Percentiles rank a stretch among this genome's conserved stretches.
Conservation (phyloP, 73 alveolate species). For the Paramecium caudatum region DNA sequence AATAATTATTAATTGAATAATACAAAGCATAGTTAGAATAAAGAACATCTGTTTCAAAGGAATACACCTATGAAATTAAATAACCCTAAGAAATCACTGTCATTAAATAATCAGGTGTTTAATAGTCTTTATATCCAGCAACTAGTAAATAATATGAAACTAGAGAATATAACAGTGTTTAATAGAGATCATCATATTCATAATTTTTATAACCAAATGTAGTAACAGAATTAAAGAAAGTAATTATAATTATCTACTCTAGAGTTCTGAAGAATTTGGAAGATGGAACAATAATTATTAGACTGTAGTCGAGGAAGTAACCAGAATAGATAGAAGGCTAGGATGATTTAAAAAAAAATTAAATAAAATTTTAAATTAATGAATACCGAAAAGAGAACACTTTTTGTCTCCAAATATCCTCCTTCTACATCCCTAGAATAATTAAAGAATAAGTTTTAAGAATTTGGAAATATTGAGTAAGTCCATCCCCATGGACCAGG, state of each 20-base stretch:
- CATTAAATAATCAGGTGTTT: too few relatives aligned
- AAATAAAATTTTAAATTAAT: slow-evolving; percentile 16
- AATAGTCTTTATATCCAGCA: too few relatives aligned
- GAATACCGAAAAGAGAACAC: slow-evolving; percentile 20
- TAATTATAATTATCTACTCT: too few relatives aligned
- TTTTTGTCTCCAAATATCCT: slow-evolving; percentile 51
- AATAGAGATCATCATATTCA: not conserved
- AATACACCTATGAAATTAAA: slow-evolving; percentile 25
- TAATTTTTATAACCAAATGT: not conserved
- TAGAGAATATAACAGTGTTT: too few relatives aligned
- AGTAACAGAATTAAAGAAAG: not conserved
- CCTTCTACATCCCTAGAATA: slow-evolving; percentile 2
- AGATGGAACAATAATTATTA: slow-evolving; percentile 18
- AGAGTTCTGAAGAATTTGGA: not conserved
- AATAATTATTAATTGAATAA: slow-evolving; percentile 18
- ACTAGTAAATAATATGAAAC: too few relatives aligned
- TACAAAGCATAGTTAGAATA: slow-evolving; percentile 3
- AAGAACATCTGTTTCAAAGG: not conserved
- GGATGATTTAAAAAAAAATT: slow-evolving; percentile 23
- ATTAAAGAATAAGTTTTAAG: slow-evolving; percentile 46
- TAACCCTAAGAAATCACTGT: too few relatives aligned
- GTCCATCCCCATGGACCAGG: not conserved
- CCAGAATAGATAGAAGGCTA: not conserved
- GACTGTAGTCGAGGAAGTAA: not conserved
- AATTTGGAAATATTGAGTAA: slow-evolving; percentile 44